These are phyloP conservation scores for Macrophomina phaseolina DNA, from an alignment of 2,329 filamentous ascomycete species.

Conservation along the genomic window DNA sequence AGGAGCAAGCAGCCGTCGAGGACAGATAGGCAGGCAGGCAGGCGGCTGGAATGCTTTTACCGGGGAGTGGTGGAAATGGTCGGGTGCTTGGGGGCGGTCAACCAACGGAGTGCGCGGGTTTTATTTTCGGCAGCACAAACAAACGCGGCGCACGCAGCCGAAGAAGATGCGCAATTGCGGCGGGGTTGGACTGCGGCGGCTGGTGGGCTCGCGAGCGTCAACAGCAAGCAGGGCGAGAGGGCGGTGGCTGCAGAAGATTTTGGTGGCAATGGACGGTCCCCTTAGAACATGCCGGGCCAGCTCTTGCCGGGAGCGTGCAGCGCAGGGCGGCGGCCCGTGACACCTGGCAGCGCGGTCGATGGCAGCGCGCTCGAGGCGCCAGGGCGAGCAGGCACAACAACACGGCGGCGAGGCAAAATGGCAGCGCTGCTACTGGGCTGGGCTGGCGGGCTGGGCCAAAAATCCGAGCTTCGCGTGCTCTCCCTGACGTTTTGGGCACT, in stretches of 20 bases:
- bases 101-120: not conserved
- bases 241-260: conserved; percentile 13
- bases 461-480: conserved; percentile 22
- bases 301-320: not conserved
- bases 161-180: not conserved
- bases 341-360: not conserved
- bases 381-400: too few relatives aligned
- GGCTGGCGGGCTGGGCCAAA: conserved; percentile 6
- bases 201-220: not conserved
- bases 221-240: not conserved
- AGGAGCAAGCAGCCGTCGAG: conserved; percentile 2
- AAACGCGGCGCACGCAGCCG: not conserved
- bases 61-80: conserved; percentile 3
- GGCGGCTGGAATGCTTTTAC: conserved; percentile 1
- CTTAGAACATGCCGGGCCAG: conserved; percentile 14
- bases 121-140: not conserved
- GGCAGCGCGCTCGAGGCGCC: too few relatives aligned
- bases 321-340: conserved; percentile 4
- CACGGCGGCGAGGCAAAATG: not conserved
- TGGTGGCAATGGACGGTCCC: conserved; percentile 23
- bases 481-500: conserved; percentile 25
- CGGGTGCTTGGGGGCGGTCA: not conserved
- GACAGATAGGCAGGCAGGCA: not conserved
- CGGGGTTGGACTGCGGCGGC: not conserved
- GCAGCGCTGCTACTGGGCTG: not conserved